Evolutionary conservation across 139 green algal species (phyloP).

Genomic region (Auxenochlorella protothecoides): DNA sequence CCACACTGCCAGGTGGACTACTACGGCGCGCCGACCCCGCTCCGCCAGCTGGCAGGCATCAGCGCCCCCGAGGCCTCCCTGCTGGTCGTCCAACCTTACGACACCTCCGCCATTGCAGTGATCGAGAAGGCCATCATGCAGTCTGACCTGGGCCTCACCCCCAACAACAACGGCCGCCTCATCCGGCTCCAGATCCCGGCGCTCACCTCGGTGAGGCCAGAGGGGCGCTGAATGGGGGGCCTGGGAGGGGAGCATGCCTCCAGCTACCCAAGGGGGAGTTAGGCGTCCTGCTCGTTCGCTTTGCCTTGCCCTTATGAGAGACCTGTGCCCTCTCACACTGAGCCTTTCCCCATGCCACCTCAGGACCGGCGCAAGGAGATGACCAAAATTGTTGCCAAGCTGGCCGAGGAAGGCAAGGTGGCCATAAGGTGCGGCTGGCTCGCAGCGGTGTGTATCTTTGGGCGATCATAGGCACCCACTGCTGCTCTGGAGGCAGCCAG

Average conservation of each 20-base stretch:
- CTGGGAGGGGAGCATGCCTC: too few species aligned
- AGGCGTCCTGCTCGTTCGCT: too few species aligned
- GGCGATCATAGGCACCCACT: neutral
- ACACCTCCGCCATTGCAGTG: slow-evolving; percentile 62
- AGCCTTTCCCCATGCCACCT: neutral
- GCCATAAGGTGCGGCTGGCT: slow-evolving; percentile 34
- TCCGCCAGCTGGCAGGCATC: slow-evolving; percentile 81
- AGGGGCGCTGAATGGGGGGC: neutral
- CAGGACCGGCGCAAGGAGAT: slow-evolving; percentile 91
- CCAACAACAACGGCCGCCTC: slow-evolving; percentile 87
- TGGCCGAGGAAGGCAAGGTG: slow-evolving; percentile 91
- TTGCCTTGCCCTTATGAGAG: neutral
- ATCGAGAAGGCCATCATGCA: slow-evolving; percentile 69
- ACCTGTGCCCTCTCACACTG: neutral
- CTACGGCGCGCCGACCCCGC: slow-evolving; percentile 67
- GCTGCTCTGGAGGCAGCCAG: slow-evolving; percentile 19
- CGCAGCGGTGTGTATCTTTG: too few species aligned
- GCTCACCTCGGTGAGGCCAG: slow-evolving; percentile 66
- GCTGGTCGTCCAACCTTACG: slow-evolving; percentile 82
- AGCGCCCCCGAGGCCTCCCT: slow-evolving; percentile 70
- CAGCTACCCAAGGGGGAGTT: too few species aligned
- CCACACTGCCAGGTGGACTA: slow-evolving; percentile 71
- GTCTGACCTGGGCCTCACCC: slow-evolving; percentile 84
- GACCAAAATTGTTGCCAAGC: slow-evolving; percentile 69
- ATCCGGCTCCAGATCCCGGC: slow-evolving; percentile 85